phyloP scores from a whole-genome alignment of 331 rosid genomes.

The Ulmus americana region DNA sequence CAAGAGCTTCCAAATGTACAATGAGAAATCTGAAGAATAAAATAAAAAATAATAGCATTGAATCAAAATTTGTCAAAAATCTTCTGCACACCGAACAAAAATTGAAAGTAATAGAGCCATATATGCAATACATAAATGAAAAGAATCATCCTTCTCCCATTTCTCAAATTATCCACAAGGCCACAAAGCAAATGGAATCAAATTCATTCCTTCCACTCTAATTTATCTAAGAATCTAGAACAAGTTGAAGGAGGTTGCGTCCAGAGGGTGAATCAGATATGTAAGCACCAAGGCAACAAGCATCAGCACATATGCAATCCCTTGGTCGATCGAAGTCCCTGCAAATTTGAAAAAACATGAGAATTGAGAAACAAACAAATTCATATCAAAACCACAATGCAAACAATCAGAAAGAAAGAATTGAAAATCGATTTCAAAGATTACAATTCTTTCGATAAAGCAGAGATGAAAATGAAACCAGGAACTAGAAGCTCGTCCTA shows the following conservation, averaged over 20 bases:
- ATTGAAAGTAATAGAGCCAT: too few species aligned
- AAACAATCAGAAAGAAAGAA: background rate
- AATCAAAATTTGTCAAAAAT: too few species aligned
- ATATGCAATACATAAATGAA: background rate
- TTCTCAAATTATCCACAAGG: slow-evolving; percentile 1
- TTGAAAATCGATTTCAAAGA: background rate
- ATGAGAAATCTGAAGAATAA: too few species aligned
- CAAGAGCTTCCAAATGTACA: too few species aligned
- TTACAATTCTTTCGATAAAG: background rate
- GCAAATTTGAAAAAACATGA: background rate
- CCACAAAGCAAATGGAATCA: too few species aligned
- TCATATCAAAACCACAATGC: background rate
- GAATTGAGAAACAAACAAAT: background rate
- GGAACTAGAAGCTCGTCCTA: too few species aligned
- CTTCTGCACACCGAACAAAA: background rate
- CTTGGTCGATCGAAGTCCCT: slow-evolving; percentile 81
- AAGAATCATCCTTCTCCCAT: background rate
- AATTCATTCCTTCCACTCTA: too few species aligned
- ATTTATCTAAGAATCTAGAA: slow-evolving; percentile 16
- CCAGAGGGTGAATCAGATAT: slow-evolving; percentile 72
- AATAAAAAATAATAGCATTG: too few species aligned
- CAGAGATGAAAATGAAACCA: too few species aligned
- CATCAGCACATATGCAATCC: slow-evolving; percentile 72
- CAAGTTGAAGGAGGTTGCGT: slow-evolving; percentile 40
- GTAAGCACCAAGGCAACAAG: slow-evolving; percentile 68